phyloP scores from a whole-genome alignment of 2,329 filamentous ascomycete genomes.

The Fusarium cyanostomum region DNA sequence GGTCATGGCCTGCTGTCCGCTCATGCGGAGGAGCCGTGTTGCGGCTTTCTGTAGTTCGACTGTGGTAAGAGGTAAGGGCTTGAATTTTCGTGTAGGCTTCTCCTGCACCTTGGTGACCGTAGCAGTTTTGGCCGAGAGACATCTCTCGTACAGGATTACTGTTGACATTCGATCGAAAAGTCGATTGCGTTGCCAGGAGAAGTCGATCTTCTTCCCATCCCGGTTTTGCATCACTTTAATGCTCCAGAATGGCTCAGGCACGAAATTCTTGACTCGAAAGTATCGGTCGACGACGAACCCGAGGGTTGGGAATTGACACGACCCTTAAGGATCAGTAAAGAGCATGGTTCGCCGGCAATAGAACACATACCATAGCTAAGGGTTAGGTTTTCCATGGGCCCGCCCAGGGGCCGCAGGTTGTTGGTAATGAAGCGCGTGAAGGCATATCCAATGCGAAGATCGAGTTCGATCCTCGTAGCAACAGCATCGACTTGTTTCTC shows the following conservation, averaged over 20 bases:
- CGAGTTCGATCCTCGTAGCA: slow-evolving; percentile 87
- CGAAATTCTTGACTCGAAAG: slow-evolving; percentile 91
- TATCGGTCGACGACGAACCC: slow-evolving; percentile 98
- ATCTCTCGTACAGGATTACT: slow-evolving; percentile 85
- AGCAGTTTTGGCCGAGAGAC: slow-evolving; percentile 78
- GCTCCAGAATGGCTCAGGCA: slow-evolving; percentile 90
- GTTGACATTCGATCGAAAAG: slow-evolving; percentile 89
- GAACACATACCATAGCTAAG: slow-evolving; percentile 78
- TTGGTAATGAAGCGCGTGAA: slow-evolving; percentile 91
- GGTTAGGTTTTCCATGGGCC: slow-evolving; percentile 69
- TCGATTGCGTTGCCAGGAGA: slow-evolving; percentile 82
- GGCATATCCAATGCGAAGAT: slow-evolving; percentile 89
- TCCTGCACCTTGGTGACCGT: slow-evolving; percentile 86
- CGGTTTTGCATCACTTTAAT: slow-evolving; percentile 86
- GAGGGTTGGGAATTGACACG: slow-evolving; percentile 95
- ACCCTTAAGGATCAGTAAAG: slow-evolving; percentile 60
- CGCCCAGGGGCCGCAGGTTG: slow-evolving; percentile 77
- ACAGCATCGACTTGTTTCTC: slow-evolving; percentile 89
- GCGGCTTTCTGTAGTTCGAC: slow-evolving; percentile 97
- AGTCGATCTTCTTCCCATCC: slow-evolving; percentile 81
- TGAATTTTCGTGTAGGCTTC: slow-evolving; percentile 94
- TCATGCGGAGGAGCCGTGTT: slow-evolving; percentile 88
- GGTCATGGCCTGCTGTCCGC: slow-evolving; percentile 88
- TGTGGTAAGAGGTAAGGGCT: slow-evolving; percentile 91
- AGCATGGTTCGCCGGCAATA: background rate